These are phyloP conservation scores for Aspergillus awamori DNA, from an alignment of 2,329 filamentous ascomycete genomes.

Conservation along the genomic window DNA sequence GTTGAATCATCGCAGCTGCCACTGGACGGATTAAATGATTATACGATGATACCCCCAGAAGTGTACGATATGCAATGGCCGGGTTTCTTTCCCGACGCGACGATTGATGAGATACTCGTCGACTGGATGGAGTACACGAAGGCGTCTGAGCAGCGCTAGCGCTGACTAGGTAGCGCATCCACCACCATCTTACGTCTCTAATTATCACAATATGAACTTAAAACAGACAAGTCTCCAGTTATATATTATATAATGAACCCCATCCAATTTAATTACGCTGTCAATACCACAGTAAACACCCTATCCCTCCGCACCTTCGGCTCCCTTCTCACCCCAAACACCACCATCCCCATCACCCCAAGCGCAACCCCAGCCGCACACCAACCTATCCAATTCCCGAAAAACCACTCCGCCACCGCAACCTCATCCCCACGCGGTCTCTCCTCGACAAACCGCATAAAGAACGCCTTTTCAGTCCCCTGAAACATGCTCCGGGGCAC, in stretches of 20 bases:
- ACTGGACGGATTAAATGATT: background rate
- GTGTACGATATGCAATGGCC: background rate
- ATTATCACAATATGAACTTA: too few relatives aligned
- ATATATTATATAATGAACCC: background rate
- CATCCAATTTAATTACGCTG: too few relatives aligned
- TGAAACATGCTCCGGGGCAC: background rate
- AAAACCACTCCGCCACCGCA: background rate
- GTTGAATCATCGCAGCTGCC: background rate
- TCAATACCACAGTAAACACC: too few relatives aligned
- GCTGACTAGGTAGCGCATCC: background rate
- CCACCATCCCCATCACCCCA: background rate
- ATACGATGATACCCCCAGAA: background rate
- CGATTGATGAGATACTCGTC: conserved; percentile 9
- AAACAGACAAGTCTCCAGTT: background rate
- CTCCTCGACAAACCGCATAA: background rate
- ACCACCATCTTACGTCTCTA: too few relatives aligned
- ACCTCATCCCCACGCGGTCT: background rate
- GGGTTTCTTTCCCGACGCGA: background rate
- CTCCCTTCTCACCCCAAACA: background rate
- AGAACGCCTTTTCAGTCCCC: background rate
- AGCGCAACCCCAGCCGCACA: background rate
- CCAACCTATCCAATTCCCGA: background rate
- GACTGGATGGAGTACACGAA: conserved; percentile 7
- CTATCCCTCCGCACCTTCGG: background rate
- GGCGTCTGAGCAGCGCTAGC: background rate